Percentiles rank a stretch among this genome's conserved stretches.
Evolutionary conservation across 495 filamentous ascomycete genomes (phyloP).

Genomic region (Sporormia fimetaria): DNA sequence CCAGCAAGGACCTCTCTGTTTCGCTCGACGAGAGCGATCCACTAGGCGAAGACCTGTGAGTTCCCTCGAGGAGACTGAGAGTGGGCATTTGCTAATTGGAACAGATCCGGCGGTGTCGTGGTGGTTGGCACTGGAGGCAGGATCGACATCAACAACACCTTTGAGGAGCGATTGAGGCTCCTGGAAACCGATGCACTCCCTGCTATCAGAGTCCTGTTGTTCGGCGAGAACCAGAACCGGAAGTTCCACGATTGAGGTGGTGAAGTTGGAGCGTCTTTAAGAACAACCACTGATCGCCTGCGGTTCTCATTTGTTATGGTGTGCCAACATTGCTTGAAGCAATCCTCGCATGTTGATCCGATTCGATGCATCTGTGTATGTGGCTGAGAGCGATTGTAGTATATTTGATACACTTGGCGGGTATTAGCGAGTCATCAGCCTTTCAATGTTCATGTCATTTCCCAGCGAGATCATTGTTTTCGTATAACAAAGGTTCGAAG

Average conservation of each 20-base stretch:
- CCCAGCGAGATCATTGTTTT: no score
- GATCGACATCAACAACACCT: slow-evolving; percentile 97
- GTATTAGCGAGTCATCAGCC: no score
- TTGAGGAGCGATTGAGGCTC: slow-evolving; percentile 80
- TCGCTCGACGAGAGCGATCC: slow-evolving; percentile 68
- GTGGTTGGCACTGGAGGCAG: slow-evolving; percentile 78
- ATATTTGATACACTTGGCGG: no score
- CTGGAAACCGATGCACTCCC: slow-evolving; percentile 77
- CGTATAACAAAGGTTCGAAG: no score
- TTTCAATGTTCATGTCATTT: no score
- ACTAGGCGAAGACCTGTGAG: slow-evolving; percentile 77
- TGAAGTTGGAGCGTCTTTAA: neutral
- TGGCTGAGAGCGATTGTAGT: no score
- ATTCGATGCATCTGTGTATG: no score
- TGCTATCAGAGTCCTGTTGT: slow-evolving; percentile 69
- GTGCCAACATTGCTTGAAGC: no score
- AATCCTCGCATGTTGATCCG: no score
- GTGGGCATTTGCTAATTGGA: neutral
- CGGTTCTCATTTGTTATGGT: no score
- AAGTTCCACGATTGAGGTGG: slow-evolving; percentile 74
- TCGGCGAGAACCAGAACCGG: slow-evolving; percentile 85
- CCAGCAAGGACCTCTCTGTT: slow-evolving; percentile 51
- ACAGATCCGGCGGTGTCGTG: slow-evolving; percentile 69
- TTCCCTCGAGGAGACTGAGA: slow-evolving; percentile 13
- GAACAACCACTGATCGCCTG: no score